Evolutionary conservation across 2,329 filamentous ascomycete species (phyloP).

Genomic region (Hymenoscyphus salicellus): DNA sequence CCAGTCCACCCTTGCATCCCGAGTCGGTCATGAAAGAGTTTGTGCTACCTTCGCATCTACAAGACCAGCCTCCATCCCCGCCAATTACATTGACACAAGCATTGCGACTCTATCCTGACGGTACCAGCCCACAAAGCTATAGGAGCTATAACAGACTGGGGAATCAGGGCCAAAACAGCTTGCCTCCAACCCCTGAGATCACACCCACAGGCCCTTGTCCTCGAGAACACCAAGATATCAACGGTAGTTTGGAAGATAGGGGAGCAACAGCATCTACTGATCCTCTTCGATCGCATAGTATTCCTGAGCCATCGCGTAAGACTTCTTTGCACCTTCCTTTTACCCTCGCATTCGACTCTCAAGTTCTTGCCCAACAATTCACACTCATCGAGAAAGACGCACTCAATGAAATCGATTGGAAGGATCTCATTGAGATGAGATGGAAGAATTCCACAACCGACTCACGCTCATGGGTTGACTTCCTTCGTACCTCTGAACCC

Average conservation of each 20-base stretch:
- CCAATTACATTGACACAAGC: slow-evolving; percentile 50
- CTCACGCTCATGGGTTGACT: slow-evolving; percentile 77
- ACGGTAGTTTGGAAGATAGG: slow-evolving; percentile 14
- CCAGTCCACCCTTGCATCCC: slow-evolving; percentile 34
- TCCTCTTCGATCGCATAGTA: slow-evolving; percentile 27
- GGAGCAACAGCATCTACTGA: slow-evolving; percentile 24
- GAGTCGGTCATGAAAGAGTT: slow-evolving; percentile 30
- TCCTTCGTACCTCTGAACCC: slow-evolving; percentile 68
- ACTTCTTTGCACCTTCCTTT: slow-evolving; percentile 65
- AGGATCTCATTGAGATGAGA: slow-evolving; percentile 77
- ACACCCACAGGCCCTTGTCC: slow-evolving; percentile 26
- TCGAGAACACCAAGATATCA: neutral
- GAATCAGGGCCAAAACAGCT: slow-evolving; percentile 13
- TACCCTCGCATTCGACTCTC: slow-evolving; percentile 76
- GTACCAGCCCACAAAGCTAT: slow-evolving; percentile 37
- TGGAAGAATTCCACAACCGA: slow-evolving; percentile 71
- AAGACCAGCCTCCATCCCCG: slow-evolving; percentile 42
- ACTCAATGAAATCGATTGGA: slow-evolving; percentile 83
- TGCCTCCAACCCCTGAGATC: slow-evolving; percentile 35
- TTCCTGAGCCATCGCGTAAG: slow-evolving; percentile 32
- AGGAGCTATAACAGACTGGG: slow-evolving; percentile 31
- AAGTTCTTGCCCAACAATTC: slow-evolving; percentile 76
- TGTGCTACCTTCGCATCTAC: slow-evolving; percentile 28
- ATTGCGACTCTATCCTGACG: slow-evolving; percentile 44
- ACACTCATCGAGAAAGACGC: slow-evolving; percentile 85